Evolutionary conservation across 192 early-diverging fungal genomes (phyloP), one percentile per base, ranked within the genome.

Genomic region (Dimargaris cristalligena): DNA sequence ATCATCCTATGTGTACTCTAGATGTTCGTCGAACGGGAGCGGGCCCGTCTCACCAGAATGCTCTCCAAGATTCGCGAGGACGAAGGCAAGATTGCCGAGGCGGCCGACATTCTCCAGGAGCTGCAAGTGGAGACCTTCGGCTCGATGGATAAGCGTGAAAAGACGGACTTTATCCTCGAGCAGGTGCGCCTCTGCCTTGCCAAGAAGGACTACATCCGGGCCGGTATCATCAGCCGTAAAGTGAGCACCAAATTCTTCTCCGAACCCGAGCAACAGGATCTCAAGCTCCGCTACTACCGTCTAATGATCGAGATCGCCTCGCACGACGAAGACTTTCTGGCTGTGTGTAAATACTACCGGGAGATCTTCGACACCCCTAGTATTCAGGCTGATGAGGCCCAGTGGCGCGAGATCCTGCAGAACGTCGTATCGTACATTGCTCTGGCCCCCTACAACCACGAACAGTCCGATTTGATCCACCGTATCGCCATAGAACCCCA

Each of bases 21-120:
- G 87, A 96, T 99, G 49, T 94, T 91, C 71, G 90, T 99, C n/a
- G 96, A 99, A 74, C 91, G 96, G 2, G 92, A 97, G 67, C 82
- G 94, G 20, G 96, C 96, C 10, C 82, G 96, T 9, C 72, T 99
- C 65, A 96, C 96, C 11, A 77, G 87, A 26, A 88, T 86, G 60
- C 75, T 95, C 47, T 80, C 89, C 23, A 87, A 82, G 59, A 91
- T 99, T 52, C 80, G 82, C 52, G 96, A 97, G 71, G 74, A 82
- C 22, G 86, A 96, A 64, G 94, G 92, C 4, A 85, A 93, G 45
- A 78, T 92, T 34, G 81, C 65, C 33, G 89, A 91, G 65, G 96
- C 96, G 4, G 89, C 89, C 30, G 92, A 97, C 57, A 87, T 92
- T 65, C 72, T 99, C 63, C 94, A 97, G 71, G 92, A 95, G 63